Percentiles rank a stretch among this genome's conserved stretches.
phyloP scores from a whole-genome alignment of 2,329 filamentous ascomycete genomes.

The Fusarium sp. region DNA sequence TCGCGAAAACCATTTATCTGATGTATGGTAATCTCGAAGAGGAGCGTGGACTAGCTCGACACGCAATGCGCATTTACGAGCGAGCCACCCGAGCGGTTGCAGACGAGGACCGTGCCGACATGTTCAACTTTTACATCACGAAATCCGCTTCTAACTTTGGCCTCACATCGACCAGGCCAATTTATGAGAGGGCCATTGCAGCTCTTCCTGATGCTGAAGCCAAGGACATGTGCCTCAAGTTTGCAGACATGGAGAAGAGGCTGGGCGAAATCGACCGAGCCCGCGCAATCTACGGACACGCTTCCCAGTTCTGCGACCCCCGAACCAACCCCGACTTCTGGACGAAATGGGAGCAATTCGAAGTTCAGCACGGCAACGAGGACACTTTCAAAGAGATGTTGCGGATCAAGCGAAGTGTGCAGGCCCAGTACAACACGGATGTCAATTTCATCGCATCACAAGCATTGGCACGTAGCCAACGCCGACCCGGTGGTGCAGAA shows the following conservation, averaged over 20 bases:
- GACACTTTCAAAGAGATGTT: slow-evolving; percentile 99
- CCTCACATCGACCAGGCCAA: slow-evolving; percentile 90
- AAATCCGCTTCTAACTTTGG: slow-evolving; percentile 99
- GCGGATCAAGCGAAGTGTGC: slow-evolving; percentile 95
- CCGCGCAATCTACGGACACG: slow-evolving; percentile 94
- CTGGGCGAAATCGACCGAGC: slow-evolving; percentile 95
- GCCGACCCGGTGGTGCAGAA: slow-evolving; percentile 59
- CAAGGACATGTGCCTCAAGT: slow-evolving; percentile 98
- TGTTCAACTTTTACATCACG: slow-evolving; percentile 99
- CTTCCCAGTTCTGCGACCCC: slow-evolving; percentile 96
- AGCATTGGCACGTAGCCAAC: slow-evolving; percentile 86
- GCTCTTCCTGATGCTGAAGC: slow-evolving; percentile 94
- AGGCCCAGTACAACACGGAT: slow-evolving; percentile 98
- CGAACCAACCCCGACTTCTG: slow-evolving; percentile 91
- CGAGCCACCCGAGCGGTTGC: slow-evolving; percentile 93
- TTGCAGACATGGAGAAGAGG: slow-evolving; percentile 94
- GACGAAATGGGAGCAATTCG: slow-evolving; percentile 97
- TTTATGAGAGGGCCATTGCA: slow-evolving; percentile 95
- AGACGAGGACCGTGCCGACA: slow-evolving; percentile 93
- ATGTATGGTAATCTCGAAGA: slow-evolving; percentile 99
- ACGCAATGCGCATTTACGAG: slow-evolving; percentile 99
- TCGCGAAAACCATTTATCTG: slow-evolving; percentile 94
- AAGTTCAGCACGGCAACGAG: slow-evolving; percentile 98
- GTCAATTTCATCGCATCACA: slow-evolving; percentile 99
- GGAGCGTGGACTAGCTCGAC: slow-evolving; percentile 90